These are phyloP conservation scores for Globisporangium cederbergense DNA, from an alignment of 352 stramenopile genomes.

Conservation along the genomic window DNA sequence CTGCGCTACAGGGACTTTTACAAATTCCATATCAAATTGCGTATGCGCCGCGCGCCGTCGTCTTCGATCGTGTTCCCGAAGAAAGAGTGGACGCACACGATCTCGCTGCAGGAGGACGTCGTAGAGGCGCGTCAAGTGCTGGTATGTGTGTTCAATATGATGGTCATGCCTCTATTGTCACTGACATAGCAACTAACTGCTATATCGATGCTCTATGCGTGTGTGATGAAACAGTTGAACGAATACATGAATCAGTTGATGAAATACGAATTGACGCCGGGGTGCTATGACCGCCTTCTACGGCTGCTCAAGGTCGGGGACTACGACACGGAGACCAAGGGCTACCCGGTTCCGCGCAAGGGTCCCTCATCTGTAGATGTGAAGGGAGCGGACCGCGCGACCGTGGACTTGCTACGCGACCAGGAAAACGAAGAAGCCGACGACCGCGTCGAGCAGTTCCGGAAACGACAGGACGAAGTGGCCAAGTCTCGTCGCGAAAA, in stretches of 20 bases:
- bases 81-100: conserved; percentile 52
- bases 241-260: conserved; percentile 68
- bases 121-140: conserved; percentile 69
- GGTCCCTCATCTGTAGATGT: neutral
- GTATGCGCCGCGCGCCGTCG: conserved; percentile 22
- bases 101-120: conserved; percentile 46
- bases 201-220: conserved; percentile 4
- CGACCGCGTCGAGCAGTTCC: neutral
- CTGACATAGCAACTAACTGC: neutral
- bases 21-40: conserved; percentile 43
- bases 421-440: conserved; percentile 16
- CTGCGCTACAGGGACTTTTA: conserved; percentile 67
- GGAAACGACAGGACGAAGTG: conserved; percentile 9
- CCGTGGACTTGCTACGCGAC: conserved; percentile 22
- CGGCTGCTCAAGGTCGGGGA: conserved; percentile 60
- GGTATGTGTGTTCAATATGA: conserved; percentile 23
- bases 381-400: conserved; percentile 17
- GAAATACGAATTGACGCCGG: conserved; percentile 33
- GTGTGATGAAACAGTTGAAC: conserved; percentile 35
- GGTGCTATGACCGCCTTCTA: conserved; percentile 42
- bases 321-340: conserved; percentile 32
- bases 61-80: conserved; percentile 40
- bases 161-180: neutral
- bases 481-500: neutral
- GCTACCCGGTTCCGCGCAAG: conserved; percentile 11